Percentiles rank a stretch among this genome's conserved stretches.
These are phyloP conservation scores for Davidsoniella neocaledoniae DNA, from an alignment of 2,329 filamentous ascomycete species.

Conservation along the genomic window DNA sequence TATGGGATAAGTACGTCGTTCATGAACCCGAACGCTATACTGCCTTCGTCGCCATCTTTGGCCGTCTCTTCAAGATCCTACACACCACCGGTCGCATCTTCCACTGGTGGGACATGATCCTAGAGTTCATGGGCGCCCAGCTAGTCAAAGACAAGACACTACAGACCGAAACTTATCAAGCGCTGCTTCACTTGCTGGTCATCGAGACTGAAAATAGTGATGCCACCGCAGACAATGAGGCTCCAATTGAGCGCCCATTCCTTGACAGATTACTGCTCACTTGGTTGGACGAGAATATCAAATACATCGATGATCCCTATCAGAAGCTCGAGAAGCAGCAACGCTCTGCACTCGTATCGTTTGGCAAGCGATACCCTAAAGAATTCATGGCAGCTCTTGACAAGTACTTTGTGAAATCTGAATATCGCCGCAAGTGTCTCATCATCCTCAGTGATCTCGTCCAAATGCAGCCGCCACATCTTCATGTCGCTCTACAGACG, in stretches of 20 bases:
- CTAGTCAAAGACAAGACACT: constrained; percentile 45
- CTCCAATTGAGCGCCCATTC: constrained; percentile 30
- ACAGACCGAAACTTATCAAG: constrained; percentile 46
- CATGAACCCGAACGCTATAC: constrained; percentile 39
- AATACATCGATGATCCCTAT: constrained; percentile 2
- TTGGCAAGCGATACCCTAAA: constrained; percentile 52
- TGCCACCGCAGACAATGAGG: constrained; percentile 22
- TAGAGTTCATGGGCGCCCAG: constrained; percentile 20
- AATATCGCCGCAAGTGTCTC: constrained; percentile 46
- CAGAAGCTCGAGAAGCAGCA: constrained; percentile 31
- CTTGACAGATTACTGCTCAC: constrained; percentile 37
- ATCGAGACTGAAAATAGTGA: constrained; percentile 37
- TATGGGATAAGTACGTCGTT: constrained; percentile 49
- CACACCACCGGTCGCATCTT: constrained; percentile 44
- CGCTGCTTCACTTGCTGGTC: constrained; percentile 45
- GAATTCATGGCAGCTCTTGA: constrained; percentile 51
- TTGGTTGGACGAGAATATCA: constrained; percentile 36
- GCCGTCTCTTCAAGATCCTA: constrained; percentile 46
- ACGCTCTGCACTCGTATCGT: constrained; percentile 36
- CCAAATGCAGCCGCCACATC: constrained; percentile 59
- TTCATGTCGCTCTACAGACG: constrained; percentile 57
- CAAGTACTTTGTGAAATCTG: constrained; percentile 45
- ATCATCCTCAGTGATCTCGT: constrained; percentile 57
- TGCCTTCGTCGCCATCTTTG: constrained; percentile 52
- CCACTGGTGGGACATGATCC: constrained; percentile 54